Base-by-base conservation (phyloP, 2,329 filamentous ascomycete genomes). In the Spiromastix sp. region DNA sequence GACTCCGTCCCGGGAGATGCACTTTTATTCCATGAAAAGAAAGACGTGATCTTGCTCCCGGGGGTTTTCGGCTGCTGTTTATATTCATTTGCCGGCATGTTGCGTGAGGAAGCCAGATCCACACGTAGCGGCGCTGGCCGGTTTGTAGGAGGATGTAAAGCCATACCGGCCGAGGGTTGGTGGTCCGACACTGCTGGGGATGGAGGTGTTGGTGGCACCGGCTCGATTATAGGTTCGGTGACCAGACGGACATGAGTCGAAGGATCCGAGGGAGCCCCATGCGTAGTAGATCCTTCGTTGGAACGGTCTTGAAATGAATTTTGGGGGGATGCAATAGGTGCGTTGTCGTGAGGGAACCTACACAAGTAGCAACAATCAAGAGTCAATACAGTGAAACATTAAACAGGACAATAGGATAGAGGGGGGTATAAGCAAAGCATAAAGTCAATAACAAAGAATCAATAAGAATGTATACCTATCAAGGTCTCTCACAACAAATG, bases 191-290 rank as follows among this genome's bases (percentile, higher is more conserved):
- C 13, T 30, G 26, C 12, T 17, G 33, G 29, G 20, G 18, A 12
- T 29, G 22, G 11, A 67, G 43, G 73, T 79, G 61, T 91, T 81
- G 40, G 74, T 68, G 50, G 81, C 82, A 40, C 80, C 80, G 47
- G 78, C 71, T 33, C 75, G 64, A 63, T 57, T 41, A 61, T 54
- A 16, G 61, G 59, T 48, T 64, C 60, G 48, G 59, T 64, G 41
- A 57, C 53, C 40, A 64, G 55, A 50, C 60, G 59, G 40, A 47
- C 56, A 43, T 63, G 59, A 32, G 59, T 40, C 9, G 40, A 37
- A 16, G 37, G 40, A 25, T 39, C 38, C 16, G 30, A 38, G 10
- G 52, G 51, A 28, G 48, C 56, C 44, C 48, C 57, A 61, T 59
- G 54, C 54, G 52, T 48, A 42, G 57, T 52, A 35, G 54, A 49